These are phyloP conservation scores for Grigorovia jiainica DNA, from an alignment of 805 yeast genomes.

Conservation along the genomic window DNA sequence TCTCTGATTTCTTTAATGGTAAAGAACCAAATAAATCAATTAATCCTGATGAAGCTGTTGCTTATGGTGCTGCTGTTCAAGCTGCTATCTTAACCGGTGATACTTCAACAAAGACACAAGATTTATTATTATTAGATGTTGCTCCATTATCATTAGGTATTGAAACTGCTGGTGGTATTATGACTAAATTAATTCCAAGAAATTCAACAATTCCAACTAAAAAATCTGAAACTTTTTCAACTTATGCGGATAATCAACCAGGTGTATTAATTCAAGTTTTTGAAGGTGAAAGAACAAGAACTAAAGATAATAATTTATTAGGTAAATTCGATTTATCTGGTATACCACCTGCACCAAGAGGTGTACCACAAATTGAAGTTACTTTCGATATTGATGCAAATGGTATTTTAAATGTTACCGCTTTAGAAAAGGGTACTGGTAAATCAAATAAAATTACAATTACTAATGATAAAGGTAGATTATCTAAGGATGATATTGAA, in stretches of 20 bases:
- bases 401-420: conserved; percentile 94
- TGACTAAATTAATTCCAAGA: conserved; percentile 95
- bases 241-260: conserved; percentile 97
- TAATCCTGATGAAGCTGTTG: conserved; percentile 98
- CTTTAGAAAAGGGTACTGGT: conserved; percentile 97
- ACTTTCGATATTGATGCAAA: conserved; percentile 95
- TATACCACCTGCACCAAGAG: conserved; percentile 98
- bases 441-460: conserved; percentile 94
- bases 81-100: conserved; percentile 96
- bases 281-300: conserved; percentile 97
- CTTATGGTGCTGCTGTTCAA: conserved; percentile 98
- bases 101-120: conserved; percentile 93
- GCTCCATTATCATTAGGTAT: conserved; percentile 96
- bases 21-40: conserved; percentile 94
- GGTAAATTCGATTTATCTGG: conserved; percentile 96
- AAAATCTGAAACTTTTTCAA: conserved; percentile 93
- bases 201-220: conserved; percentile 96
- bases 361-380: conserved; percentile 96
- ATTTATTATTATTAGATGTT: conserved; percentile 86
- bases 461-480: conserved; percentile 97
- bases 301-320: conserved; percentile 89
- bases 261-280: conserved; percentile 96
- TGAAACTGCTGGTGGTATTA: conserved; percentile 99
- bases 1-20: conserved; percentile 93
- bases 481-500: conserved; percentile 95